These are phyloP conservation scores for Ustilago nuda DNA, from an alignment of 1,284 basidiomycete genomes.

Conservation along the genomic window DNA sequence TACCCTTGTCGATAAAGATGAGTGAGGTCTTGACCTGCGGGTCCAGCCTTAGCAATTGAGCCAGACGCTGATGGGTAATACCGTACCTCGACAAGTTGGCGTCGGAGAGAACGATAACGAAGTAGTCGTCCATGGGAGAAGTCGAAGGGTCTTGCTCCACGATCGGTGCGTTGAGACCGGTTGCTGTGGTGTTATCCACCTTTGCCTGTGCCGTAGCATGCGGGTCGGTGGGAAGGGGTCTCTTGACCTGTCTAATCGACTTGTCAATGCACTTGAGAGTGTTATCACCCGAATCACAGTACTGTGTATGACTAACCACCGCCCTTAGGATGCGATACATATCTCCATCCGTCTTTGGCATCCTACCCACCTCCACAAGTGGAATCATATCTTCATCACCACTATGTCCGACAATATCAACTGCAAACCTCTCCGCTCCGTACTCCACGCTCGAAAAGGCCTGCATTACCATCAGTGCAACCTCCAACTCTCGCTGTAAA, in stretches of 20 bases:
- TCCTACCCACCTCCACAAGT: conserved; percentile 54
- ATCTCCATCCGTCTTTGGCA: conserved; percentile 64
- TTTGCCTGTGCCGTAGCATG: not conserved
- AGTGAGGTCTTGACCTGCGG: conserved; percentile 64
- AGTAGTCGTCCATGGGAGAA: conserved; percentile 68
- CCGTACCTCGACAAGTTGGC: conserved; percentile 69
- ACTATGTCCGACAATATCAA: conserved; percentile 69
- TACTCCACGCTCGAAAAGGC: conserved; percentile 61
- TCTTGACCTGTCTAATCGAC: conserved; percentile 52
- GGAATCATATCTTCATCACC: conserved; percentile 68
- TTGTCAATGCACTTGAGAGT: conserved; percentile 58
- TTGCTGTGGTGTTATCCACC: conserved; percentile 23
- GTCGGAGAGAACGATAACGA: conserved; percentile 70
- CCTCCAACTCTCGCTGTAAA: conserved; percentile 64
- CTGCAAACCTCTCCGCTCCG: conserved; percentile 54
- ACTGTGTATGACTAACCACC: conserved; percentile 61
- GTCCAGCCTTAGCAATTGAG: conserved; percentile 49
- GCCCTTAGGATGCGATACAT: conserved; percentile 63
- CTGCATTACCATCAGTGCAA: conserved; percentile 69
- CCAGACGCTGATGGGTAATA: conserved; percentile 62
- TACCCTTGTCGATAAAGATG: conserved; percentile 66
- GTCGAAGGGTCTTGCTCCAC: conserved; percentile 27
- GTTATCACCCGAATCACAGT: conserved; percentile 59
- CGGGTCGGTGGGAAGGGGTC: conserved; percentile 15
- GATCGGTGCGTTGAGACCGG: conserved; percentile 21